Conservation (phyloP, 73 alveolate species). For the Durusdinium trenchii region DNA sequence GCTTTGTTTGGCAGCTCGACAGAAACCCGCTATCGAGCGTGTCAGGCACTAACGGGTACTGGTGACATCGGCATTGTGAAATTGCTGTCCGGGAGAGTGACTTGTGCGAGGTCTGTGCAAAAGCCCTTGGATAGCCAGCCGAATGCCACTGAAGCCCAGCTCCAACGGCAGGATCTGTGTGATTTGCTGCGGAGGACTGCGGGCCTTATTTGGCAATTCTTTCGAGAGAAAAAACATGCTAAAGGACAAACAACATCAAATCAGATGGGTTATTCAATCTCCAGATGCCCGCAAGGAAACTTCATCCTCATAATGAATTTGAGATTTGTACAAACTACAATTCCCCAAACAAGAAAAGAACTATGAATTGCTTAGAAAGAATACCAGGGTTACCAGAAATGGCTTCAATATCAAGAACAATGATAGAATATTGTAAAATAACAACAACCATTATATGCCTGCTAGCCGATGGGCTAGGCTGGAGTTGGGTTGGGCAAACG, state of each 20-base stretch:
- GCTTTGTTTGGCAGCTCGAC: slow-evolving; percentile 47
- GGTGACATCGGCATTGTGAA: neutral
- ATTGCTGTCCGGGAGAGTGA: neutral
- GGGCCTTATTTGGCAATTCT: neutral
- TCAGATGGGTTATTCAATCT: neutral
- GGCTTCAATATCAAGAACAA: neutral
- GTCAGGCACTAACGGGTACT: neutral
- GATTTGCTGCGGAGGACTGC: slow-evolving; percentile 55
- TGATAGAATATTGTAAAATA: neutral
- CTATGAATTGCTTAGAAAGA: neutral
- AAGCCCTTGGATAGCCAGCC: neutral
- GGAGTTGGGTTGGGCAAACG: too few species aligned
- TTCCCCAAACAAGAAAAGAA: neutral
- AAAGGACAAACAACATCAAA: neutral
- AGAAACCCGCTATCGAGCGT: neutral
- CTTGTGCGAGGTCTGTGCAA: slow-evolving; percentile 26
- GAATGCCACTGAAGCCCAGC: slow-evolving; percentile 30
- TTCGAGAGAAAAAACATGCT: neutral
- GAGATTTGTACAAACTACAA: neutral
- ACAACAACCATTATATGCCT: neutral
- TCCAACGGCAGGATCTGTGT: slow-evolving; percentile 60
- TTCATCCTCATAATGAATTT: slow-evolving; percentile 47
- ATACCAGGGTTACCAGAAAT: neutral
- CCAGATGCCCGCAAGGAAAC: neutral
- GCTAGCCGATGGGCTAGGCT: too few species aligned